A percentile compares a stretch with the other conserved stretches of the same genome.
phyloP scores from a whole-genome alignment of 2,329 filamentous ascomycete species.

The Nemania bipapillata region DNA sequence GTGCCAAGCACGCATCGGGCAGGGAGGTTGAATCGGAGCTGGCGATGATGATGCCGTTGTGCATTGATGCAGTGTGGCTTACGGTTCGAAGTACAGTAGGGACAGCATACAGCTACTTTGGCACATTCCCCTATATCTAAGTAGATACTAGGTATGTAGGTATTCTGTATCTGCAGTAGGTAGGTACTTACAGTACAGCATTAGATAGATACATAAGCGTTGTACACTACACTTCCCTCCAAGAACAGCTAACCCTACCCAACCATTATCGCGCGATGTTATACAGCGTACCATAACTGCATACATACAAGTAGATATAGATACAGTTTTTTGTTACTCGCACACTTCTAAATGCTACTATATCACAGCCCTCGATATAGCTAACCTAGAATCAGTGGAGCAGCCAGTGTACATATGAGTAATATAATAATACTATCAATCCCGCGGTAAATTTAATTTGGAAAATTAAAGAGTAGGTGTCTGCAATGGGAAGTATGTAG shows the following conservation, averaged over 20 bases:
- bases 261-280: background rate
- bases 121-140: background rate
- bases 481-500: background rate
- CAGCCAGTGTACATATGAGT: too few relatives aligned
- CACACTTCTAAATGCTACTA: too few relatives aligned
- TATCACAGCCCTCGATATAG: too few relatives aligned
- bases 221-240: too few relatives aligned
- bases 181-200: background rate
- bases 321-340: too few relatives aligned
- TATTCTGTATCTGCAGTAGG: too few relatives aligned
- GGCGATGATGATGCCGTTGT: slow-evolving; percentile 17
- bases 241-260: background rate
- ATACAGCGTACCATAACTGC: background rate
- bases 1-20: background rate
- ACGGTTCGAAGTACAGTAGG: background rate
- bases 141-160: too few relatives aligned
- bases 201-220: too few relatives aligned
- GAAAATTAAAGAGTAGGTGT: too few relatives aligned
- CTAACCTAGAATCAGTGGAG: too few relatives aligned
- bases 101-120: background rate
- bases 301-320: background rate
- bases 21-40: slow-evolving; percentile 23
- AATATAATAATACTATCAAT: too few relatives aligned
- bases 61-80: background rate
- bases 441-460: background rate